Evolutionary conservation across 1,284 basidiomycete genomes (phyloP), one percentile per base, ranked within the genome.

Genomic region (Ceratobasidium sp.): DNA sequence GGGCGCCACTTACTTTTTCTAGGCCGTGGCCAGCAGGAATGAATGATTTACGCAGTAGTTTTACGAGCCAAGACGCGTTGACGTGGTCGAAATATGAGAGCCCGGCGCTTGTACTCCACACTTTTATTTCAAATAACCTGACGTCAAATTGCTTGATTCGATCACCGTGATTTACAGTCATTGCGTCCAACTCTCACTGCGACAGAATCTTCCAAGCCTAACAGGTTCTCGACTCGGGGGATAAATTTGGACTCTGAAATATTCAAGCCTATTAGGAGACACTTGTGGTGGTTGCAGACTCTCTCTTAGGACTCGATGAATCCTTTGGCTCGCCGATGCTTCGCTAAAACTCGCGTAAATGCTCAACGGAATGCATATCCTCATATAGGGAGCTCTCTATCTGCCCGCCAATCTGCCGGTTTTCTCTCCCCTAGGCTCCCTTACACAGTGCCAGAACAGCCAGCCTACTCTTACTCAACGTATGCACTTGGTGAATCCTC

Each of bases 41-140:
- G 20, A 4, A 32, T 17, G 53, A 10, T 32, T 32, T 22, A 35
- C n/a, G 34, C 40, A 55, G 53, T 15, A n/a, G 29, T 12, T 40
- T 38, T 17, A 8, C 2, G 20, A 29, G 49, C 27, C 47, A 50
- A 25, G 15, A n/a, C 57, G 58, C 49, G 60, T 65, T 27, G 62
- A 65, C 62, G 62, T 65, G 62, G 62, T 65, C 62, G 54, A 53
- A 62, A 43, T 13, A 32, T 8, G 45, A 62, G 57, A 62, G 60
- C 49, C 25, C n/a, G n/a, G 62, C 62, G 62, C 62, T 65, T 65
- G 25, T 40, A 42, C 55, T 58, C 45, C 32, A 49, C 42, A 49
- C 57, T 62, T 62, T 62, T 62, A 4, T 8, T 35, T 47, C 22
- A 20, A 10, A 47, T 40, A 8, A 8, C 38, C 38, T 8, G 17